phyloP scores from a whole-genome alignment of 2,329 filamentous ascomycete genomes.

The Tolypocladium tropicale region DNA sequence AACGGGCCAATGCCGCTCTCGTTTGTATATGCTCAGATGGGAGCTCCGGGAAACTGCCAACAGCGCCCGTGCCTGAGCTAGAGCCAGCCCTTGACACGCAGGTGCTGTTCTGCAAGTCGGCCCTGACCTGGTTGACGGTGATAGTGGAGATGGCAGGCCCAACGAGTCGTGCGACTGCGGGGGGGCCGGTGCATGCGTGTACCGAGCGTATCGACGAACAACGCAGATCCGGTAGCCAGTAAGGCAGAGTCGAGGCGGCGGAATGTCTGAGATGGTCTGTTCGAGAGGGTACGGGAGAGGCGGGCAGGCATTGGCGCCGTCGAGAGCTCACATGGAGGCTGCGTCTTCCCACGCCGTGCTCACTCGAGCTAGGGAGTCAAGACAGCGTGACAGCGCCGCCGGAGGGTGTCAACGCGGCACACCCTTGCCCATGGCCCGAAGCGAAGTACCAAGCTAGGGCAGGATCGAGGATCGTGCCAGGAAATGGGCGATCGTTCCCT shows the following conservation, averaged over 20 bases:
- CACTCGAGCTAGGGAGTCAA: neutral
- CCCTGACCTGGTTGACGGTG: conserved; percentile 4
- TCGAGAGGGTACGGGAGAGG: neutral
- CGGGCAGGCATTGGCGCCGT: neutral
- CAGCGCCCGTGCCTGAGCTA: neutral
- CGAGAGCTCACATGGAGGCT: neutral
- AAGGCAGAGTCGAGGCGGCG: neutral
- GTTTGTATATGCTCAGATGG: conserved; percentile 2
- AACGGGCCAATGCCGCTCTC: conserved; percentile 6
- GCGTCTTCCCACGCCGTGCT: neutral
- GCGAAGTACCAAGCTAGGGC: conserved; percentile 1
- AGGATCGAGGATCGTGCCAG: conserved; percentile 7
- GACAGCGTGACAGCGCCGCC: neutral
- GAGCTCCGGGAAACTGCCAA: conserved; percentile 3
- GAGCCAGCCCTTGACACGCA: neutral
- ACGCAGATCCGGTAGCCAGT: neutral
- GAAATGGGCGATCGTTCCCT: conserved; percentile 5
- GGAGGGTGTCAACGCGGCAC: neutral
- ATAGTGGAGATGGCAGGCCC: neutral
- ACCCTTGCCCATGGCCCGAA: conserved; percentile 1
- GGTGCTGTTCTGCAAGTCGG: conserved; percentile 1
- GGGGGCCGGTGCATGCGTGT: neutral
- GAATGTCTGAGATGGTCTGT: conserved; percentile 1
- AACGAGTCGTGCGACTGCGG: conserved; percentile 1
- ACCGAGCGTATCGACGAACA: neutral